Percentiles rank a stretch among this genome's conserved stretches.
Evolutionary conservation across 768 basidiomycete species (phyloP).

Genomic region (Hebeloma cylindrosporum): DNA sequence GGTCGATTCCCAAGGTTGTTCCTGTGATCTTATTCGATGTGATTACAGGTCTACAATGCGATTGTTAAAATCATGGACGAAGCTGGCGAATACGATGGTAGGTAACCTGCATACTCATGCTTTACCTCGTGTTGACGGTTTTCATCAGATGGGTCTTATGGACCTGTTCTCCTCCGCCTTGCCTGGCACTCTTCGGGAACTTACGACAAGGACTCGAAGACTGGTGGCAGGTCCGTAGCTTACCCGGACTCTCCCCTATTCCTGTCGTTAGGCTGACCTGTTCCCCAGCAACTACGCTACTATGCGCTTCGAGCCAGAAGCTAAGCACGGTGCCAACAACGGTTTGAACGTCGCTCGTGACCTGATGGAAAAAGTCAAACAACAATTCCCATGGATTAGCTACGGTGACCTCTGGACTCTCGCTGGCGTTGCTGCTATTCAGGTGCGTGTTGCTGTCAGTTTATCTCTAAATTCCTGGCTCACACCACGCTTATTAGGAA

Average conservation of each 20-base stretch:
- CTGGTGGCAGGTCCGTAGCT: slow-evolving; percentile 71
- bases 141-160: slow-evolving; percentile 78
- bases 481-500: no score
- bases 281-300: slow-evolving; percentile 87
- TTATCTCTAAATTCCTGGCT: no score
- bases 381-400: slow-evolving; percentile 88
- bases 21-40: background rate
- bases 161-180: slow-evolving; percentile 83
- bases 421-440: slow-evolving; percentile 86
- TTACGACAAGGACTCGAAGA: slow-evolving; percentile 75
- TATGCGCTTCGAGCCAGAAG: slow-evolving; percentile 94
- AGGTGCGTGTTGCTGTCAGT: slow-evolving; percentile 44
- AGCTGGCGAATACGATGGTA: slow-evolving; percentile 86
- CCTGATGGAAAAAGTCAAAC: slow-evolving; percentile 84
- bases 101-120: slow-evolving; percentile 17
- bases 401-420: slow-evolving; percentile 98
- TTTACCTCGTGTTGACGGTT: slow-evolving; percentile 11
- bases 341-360: slow-evolving; percentile 80
- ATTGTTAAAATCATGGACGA: slow-evolving; percentile 78
- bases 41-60: slow-evolving; percentile 79
- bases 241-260: slow-evolving; percentile 1
- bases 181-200: slow-evolving; percentile 97
- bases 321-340: slow-evolving; percentile 80
- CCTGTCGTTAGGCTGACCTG: slow-evolving; percentile 5
- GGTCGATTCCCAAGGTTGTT: slow-evolving; percentile 6